Evolutionary conservation across 768 basidiomycete species (phyloP).

Genomic region (Inosperma sp.): DNA sequence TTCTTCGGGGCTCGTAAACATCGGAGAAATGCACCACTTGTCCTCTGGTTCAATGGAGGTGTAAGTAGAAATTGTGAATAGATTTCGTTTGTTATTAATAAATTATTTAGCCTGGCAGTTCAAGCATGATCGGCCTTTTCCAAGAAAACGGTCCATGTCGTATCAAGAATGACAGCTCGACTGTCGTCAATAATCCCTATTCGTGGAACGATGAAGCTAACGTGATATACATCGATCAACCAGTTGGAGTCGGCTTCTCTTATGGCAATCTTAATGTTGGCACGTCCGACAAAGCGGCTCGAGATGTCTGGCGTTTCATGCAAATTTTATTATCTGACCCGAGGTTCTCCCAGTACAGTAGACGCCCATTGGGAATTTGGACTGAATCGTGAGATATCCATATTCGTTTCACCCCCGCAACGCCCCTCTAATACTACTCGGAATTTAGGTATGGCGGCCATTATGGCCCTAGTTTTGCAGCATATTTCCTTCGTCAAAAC

Average conservation of each 20-base stretch:
- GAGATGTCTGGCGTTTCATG: constrained; percentile 57
- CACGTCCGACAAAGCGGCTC: constrained; percentile 50
- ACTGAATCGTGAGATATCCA: constrained; percentile 51
- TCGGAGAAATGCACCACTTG: constrained; percentile 54
- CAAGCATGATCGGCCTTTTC: constrained; percentile 59
- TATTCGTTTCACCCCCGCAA: background rate
- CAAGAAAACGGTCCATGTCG: constrained; percentile 77
- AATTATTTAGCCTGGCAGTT: constrained; percentile 44
- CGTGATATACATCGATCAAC: constrained; percentile 57
- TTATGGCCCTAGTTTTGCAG: constrained; percentile 64
- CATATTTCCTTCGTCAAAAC: constrained; percentile 56
- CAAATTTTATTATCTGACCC: constrained; percentile 59
- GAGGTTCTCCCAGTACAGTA: constrained; percentile 45
- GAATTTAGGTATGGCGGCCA: constrained; percentile 59
- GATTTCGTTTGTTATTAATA: background rate
- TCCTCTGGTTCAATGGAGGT: constrained; percentile 65
- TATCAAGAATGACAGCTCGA: constrained; percentile 49
- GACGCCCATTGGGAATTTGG: constrained; percentile 53
- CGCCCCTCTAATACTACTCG: background rate
- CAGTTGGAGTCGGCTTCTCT: constrained; percentile 60
- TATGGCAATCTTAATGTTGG: constrained; percentile 47
- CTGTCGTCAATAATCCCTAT: constrained; percentile 46
- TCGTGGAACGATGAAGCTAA: constrained; percentile 38
- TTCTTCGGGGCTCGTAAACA: constrained; percentile 47
- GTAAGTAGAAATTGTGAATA: constrained; percentile 27